Conservation (phyloP, 306 rosid species). For the Morella rubra region DNA sequence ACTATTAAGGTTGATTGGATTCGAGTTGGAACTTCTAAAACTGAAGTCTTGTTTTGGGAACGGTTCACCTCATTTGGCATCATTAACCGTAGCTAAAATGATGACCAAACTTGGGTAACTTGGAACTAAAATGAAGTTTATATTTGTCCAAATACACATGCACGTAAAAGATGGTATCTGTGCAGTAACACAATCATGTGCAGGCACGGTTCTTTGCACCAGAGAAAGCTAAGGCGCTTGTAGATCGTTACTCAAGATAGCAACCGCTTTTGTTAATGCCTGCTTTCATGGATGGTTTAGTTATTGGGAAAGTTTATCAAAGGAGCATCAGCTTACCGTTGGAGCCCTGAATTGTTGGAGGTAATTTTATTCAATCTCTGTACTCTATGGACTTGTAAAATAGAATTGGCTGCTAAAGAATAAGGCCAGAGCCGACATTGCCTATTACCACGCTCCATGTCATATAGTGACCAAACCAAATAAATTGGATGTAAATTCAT, state of each 20-base stretch:
- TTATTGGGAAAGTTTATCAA: not conserved
- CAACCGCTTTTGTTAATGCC: not conserved
- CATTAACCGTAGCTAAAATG: not conserved
- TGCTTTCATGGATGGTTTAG: not conserved
- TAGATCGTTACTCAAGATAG: constrained; percentile 64
- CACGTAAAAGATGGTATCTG: not conserved
- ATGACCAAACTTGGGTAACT: not conserved
- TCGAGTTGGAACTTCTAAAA: not conserved
- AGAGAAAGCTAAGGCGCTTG: constrained; percentile 78
- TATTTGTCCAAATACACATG: not conserved
- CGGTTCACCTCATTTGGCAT: not conserved
- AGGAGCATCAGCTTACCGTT: not conserved
- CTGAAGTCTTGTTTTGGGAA: not conserved
- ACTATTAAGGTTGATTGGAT: not conserved
- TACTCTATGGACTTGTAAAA: not conserved
- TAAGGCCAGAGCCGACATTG: not conserved
- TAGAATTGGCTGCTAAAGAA: not conserved
- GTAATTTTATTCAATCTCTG: not conserved
- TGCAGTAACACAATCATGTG: constrained; percentile 3
- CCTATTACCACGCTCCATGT: not conserved
- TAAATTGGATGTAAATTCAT: not conserved
- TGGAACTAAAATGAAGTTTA: too few species aligned
- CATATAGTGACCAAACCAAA: not conserved
- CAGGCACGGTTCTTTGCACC: constrained; percentile 96
- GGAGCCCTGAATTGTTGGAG: not conserved